phyloP scores from a whole-genome alignment of 2,329 filamentous ascomycete genomes.

The Reticulascus tulasneorum region DNA sequence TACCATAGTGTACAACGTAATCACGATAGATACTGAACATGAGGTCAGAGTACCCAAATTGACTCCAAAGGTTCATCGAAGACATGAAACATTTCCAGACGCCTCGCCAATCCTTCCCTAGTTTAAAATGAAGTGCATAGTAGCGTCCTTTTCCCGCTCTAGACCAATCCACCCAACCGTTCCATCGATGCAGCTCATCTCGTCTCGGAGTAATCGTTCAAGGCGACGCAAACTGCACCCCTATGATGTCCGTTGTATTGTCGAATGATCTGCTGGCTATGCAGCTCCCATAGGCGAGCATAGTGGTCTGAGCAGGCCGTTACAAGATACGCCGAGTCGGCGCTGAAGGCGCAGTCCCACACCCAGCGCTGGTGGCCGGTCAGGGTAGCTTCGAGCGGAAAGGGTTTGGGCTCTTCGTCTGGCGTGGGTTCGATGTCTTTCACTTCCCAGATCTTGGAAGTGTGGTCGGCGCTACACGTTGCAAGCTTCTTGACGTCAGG shows the following conservation, averaged over 20 bases:
- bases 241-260: slow-evolving; percentile 95
- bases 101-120: slow-evolving; percentile 14
- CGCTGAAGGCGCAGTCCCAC: slow-evolving; percentile 94
- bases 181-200: slow-evolving; percentile 1
- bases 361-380: slow-evolving; percentile 94
- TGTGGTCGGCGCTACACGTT: slow-evolving; percentile 89
- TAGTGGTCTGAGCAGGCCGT: slow-evolving; percentile 94
- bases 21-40: neutral
- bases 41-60: no score
- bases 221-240: slow-evolving; percentile 84
- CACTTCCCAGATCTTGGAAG: slow-evolving; percentile 94
- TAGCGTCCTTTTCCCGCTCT: slow-evolving; percentile 1
- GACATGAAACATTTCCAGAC: slow-evolving; percentile 12
- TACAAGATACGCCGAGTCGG: slow-evolving; percentile 87
- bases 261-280: slow-evolving; percentile 81
- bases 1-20: slow-evolving; percentile 6
- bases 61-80: no score
- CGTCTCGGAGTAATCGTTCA: slow-evolving; percentile 77
- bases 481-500: slow-evolving; percentile 92
- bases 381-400: slow-evolving; percentile 80
- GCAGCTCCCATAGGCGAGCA: slow-evolving; percentile 84
- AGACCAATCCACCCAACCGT: slow-evolving; percentile 5
- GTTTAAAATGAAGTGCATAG: slow-evolving; percentile 4
- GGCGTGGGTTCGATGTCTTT: slow-evolving; percentile 56
- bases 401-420: slow-evolving; percentile 50